Evolutionary conservation across 331 rosid genomes (phyloP).

Genomic region (Spiraea crenata): DNA sequence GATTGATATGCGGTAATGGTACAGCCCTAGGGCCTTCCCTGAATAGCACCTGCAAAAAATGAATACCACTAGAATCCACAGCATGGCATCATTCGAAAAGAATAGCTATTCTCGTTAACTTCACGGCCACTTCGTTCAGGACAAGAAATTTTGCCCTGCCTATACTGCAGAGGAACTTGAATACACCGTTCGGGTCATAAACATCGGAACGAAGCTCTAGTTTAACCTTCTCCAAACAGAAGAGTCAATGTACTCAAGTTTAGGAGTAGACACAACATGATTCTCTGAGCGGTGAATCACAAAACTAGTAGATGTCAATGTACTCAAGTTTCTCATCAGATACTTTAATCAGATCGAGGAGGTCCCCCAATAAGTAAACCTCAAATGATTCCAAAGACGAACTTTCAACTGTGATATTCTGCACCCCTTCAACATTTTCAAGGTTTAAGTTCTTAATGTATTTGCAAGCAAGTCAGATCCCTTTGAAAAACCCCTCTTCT

Average conservation of each 20-base stretch:
- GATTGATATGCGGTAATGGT: no score
- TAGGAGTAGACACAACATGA: background rate
- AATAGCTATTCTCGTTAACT: background rate
- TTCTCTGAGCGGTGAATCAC: background rate
- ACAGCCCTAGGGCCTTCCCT: no score
- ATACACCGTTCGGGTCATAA: background rate
- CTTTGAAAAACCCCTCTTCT: background rate
- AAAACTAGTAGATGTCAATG: background rate
- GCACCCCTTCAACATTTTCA: background rate
- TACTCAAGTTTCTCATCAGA: background rate
- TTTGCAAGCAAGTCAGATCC: background rate
- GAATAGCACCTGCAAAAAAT: no score
- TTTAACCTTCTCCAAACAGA: background rate
- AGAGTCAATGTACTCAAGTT: background rate
- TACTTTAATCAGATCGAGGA: background rate
- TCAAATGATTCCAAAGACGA: background rate
- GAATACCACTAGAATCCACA: no score
- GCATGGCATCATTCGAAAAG: no score
- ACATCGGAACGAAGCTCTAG: background rate
- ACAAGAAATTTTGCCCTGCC: background rate
- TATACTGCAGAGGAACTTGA: background rate
- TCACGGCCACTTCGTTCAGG: background rate
- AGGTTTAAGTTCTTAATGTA: background rate
- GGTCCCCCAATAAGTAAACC: background rate
- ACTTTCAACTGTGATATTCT: background rate